Evolutionary conservation across 768 basidiomycete genomes (phyloP).

Genomic region (Hydnomerulius pinastri): DNA sequence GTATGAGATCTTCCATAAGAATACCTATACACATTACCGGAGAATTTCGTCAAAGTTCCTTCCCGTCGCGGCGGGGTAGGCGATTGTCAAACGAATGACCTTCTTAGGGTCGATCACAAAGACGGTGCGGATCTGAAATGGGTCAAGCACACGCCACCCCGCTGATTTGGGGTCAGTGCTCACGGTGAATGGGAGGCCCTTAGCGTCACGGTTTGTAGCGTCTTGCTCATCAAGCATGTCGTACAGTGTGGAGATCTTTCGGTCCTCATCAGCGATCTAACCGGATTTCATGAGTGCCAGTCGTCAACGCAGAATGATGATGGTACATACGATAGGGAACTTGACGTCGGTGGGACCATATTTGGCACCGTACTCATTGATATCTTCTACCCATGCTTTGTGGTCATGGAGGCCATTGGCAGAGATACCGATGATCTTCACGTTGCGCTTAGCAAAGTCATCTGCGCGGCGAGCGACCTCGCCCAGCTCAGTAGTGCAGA

Average conservation of each 20-base stretch:
- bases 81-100: conserved; percentile 83
- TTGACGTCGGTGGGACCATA: conserved; percentile 70
- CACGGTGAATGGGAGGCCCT: conserved; percentile 93
- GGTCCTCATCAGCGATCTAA: conserved; percentile 90
- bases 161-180: neutral
- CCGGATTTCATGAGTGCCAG: conserved; percentile 9
- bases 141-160: neutral
- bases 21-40: conserved; percentile 38
- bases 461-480: conserved; percentile 86
- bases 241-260: conserved; percentile 82
- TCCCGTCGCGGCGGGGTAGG: conserved; percentile 95
- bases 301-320: neutral
- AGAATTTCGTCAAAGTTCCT: conserved; percentile 84
- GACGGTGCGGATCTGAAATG: conserved; percentile 82
- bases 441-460: conserved; percentile 85
- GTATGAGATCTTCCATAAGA: neutral
- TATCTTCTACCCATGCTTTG: conserved; percentile 86
- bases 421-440: conserved; percentile 92
- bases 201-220: conserved; percentile 81
- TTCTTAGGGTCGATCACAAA: conserved; percentile 98
- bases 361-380: conserved; percentile 76
- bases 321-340: conserved; percentile 82
- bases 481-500: conserved; percentile 96
- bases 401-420: conserved; percentile 89
- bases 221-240: conserved; percentile 98